These are phyloP conservation scores for Mycosphaerelloides madeirae DNA, from an alignment of 2,329 filamentous ascomycete genomes.

Conservation along the genomic window DNA sequence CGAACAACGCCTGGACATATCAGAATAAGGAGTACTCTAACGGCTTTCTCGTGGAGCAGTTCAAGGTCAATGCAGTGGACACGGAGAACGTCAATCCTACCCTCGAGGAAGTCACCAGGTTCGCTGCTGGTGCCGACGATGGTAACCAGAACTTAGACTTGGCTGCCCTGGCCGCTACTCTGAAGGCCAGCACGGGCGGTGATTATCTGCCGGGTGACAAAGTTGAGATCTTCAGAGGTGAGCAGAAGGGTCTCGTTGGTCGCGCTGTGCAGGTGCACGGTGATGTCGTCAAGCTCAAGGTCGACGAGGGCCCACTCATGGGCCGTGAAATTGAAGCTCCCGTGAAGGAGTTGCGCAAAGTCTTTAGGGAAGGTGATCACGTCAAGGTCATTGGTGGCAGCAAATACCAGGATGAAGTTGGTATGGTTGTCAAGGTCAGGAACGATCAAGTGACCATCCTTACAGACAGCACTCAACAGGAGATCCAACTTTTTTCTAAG, in stretches of 20 bases:
- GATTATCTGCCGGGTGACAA: constrained; percentile 88
- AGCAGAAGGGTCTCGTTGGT: constrained; percentile 87
- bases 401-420: constrained; percentile 89
- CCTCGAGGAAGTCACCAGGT: constrained; percentile 92
- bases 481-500: constrained; percentile 97
- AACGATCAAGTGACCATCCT: constrained; percentile 90
- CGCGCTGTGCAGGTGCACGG: constrained; percentile 80
- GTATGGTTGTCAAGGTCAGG: constrained; percentile 90
- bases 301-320: constrained; percentile 73
- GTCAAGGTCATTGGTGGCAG: constrained; percentile 98
- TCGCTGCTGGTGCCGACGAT: constrained; percentile 82
- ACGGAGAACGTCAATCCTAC: constrained; percentile 88
- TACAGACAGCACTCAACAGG: constrained; percentile 85
- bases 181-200: constrained; percentile 77
- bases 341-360: constrained; percentile 84
- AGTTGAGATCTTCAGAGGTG: constrained; percentile 93
- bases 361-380: constrained; percentile 89
- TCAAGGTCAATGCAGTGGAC: constrained; percentile 81
- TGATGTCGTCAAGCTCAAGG: constrained; percentile 85
- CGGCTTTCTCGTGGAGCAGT: constrained; percentile 88
- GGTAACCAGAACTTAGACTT: constrained; percentile 92
- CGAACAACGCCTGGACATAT: constrained; percentile 72
- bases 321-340: constrained; percentile 90
- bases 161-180: constrained; percentile 79
- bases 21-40: constrained; percentile 86